Percentiles rank a stretch among this genome's conserved stretches.
Evolutionary conservation across 75 land plant genomes (phyloP).

Genomic region (Pseudotsuga menziesii): DNA sequence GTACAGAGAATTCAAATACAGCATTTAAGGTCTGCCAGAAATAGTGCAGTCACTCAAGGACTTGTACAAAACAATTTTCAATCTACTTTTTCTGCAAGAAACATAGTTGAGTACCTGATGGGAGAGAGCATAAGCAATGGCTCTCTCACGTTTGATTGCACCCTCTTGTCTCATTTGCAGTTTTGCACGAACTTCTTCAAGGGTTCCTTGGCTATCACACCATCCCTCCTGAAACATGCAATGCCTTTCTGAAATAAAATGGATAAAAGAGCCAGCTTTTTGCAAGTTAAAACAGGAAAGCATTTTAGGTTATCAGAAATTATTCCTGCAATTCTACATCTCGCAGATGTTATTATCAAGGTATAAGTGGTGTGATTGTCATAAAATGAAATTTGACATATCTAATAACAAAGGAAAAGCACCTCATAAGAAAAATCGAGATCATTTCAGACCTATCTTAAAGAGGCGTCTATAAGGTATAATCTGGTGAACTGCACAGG

Average conservation of each 20-base stretch:
- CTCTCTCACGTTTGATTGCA: constrained; percentile 75
- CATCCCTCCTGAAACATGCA: constrained; percentile 53
- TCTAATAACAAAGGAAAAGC: too few relatives aligned
- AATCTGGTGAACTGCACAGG: too few relatives aligned
- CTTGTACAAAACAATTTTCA: background rate
- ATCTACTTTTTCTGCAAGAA: background rate
- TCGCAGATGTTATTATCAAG: too few relatives aligned
- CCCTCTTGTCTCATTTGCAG: constrained; percentile 73
- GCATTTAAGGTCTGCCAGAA: too few relatives aligned
- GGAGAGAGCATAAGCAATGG: constrained; percentile 66
- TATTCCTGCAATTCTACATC: too few relatives aligned
- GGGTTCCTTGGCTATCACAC: constrained; percentile 70
- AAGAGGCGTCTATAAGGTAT: too few relatives aligned
- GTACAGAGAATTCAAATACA: background rate
- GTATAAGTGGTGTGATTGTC: too few relatives aligned
- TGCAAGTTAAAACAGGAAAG: background rate
- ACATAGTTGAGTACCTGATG: constrained; percentile 44
- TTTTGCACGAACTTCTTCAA: constrained; percentile 60
- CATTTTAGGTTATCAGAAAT: too few relatives aligned
- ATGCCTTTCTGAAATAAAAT: background rate
- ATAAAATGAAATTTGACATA: too few relatives aligned
- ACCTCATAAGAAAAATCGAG: too few relatives aligned
- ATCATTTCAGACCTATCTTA: too few relatives aligned
- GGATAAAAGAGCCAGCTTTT: background rate
- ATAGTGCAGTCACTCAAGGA: background rate